Base-by-base conservation (phyloP, 495 filamentous ascomycete genomes). In the Cairneyella variabilis region DNA sequence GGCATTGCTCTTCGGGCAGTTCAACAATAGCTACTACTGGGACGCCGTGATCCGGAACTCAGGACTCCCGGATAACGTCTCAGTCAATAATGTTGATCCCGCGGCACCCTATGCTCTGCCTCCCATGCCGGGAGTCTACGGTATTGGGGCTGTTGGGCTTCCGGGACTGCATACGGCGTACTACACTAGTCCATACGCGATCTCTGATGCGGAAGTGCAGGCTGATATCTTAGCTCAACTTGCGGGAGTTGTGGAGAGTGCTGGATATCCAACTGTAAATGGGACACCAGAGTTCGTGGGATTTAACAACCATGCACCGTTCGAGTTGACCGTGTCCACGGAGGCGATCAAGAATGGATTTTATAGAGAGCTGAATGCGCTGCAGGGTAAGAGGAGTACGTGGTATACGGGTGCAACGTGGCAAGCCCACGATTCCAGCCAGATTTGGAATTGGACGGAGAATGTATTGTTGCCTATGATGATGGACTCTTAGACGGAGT, bases 351-450 rank as follows among this genome's bases (percentile, higher is more conserved):
- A 47, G 18, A 41, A 41, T 34, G 78, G 78, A 0, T 83, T 81
- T 48, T 79, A 83, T 42, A 54, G 67, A 38, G 50, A 71, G 23
- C 53, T 79, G 54, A 69, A 76, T 54, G 71, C 51, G 11, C 58
- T 85, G 48, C 78, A 85, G 61, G 79, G 79, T 0, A 47, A 68
- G 12, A 45, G 69, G 38, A 65, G 65, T 12, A 82, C 77, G 9
- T 83, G 61, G 53, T 83, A 72, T 48, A 82, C 77, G 0, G 79
- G 79, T 3, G 76, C 74, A 3, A 64, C 63, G 1, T 71, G 58
- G 36, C 41, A 53, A 23, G 58, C 48, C 14, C 69, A 75, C 42
- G 71, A 71, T 51, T 66, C 70, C 48, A 57, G 66, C 5, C 52
- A 64, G 20, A 44, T 75, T 20, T 75, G 71, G 69, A 56, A 69